Percentiles rank a stretch among this genome's conserved stretches.
Conservation (phyloP, 2,329 filamentous ascomycete genomes). For the Phialocephala sp. region DNA sequence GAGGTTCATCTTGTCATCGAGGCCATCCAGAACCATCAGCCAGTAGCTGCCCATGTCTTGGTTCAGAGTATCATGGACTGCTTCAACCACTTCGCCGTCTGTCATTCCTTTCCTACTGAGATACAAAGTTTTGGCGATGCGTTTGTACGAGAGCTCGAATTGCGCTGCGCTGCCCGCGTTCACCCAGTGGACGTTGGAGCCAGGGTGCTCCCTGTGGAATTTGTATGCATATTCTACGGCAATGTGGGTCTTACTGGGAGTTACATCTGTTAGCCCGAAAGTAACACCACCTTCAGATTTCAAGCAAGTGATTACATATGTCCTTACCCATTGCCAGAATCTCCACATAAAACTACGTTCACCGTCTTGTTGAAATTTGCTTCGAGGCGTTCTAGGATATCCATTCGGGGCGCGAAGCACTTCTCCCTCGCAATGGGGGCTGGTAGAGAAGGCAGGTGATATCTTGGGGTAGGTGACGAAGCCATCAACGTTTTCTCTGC, state of each 20-base stretch:
- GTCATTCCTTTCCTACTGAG: background rate
- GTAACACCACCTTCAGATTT: too few species aligned
- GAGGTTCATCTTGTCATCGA: background rate
- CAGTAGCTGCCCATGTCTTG: background rate
- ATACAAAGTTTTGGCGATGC: background rate
- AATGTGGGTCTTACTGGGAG: background rate
- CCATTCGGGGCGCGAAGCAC: background rate
- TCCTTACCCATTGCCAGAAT: background rate
- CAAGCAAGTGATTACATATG: background rate
- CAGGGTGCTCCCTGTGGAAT: background rate
- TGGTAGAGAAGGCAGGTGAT: too few species aligned
- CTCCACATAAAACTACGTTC: background rate
- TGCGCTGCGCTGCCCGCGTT: background rate
- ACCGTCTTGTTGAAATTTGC: background rate
- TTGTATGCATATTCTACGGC: background rate
- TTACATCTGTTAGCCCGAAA: background rate
- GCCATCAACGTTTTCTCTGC: too few species aligned
- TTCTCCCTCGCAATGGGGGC: too few species aligned
- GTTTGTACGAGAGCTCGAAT: background rate
- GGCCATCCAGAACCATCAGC: background rate
- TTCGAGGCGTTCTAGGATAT: background rate
- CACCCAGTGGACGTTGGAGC: background rate
- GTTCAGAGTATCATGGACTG: background rate
- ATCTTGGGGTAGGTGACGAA: too few species aligned
- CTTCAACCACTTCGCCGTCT: background rate